Percentiles rank a stretch among this genome's conserved stretches.
Evolutionary conservation across 1,284 basidiomycete genomes (phyloP).

Genomic region (Vanrija humicola): DNA sequence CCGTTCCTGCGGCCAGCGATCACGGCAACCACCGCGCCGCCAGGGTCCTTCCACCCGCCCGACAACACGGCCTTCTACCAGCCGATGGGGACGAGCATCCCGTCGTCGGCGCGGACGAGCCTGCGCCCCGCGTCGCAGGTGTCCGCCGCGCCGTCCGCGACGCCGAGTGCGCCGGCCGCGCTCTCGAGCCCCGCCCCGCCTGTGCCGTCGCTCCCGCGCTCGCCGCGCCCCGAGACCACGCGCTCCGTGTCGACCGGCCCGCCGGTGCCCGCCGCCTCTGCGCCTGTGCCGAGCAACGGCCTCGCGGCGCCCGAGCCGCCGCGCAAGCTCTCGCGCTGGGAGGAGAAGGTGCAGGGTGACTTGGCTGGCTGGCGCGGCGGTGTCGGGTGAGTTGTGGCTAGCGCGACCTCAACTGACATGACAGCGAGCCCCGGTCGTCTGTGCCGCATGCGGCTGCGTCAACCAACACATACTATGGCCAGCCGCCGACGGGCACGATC

Average conservation of each 20-base stretch:
- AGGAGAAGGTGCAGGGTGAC: constrained; percentile 37
- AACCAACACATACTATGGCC: constrained; percentile 28
- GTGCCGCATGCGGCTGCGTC: constrained; percentile 25
- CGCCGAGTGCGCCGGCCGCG: not conserved
- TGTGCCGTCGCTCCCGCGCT: too few species aligned
- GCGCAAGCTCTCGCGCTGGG: constrained; percentile 21
- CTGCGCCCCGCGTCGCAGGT: not conserved
- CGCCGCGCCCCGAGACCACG: too few species aligned
- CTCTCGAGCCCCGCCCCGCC: not conserved
- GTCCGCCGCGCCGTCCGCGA: not conserved
- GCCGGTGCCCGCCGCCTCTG: not conserved
- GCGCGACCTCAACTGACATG: not conserved
- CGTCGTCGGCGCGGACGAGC: not conserved
- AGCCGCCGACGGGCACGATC: constrained; percentile 34
- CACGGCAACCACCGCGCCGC: not conserved
- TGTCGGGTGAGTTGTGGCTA: constrained; percentile 30
- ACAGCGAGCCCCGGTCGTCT: constrained; percentile 21
- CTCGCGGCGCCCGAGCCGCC: not conserved
- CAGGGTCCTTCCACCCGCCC: not conserved
- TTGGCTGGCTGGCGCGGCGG: constrained; percentile 42
- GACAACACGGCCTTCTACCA: not conserved
- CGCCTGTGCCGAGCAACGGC: too few species aligned
- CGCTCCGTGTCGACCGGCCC: too few species aligned
- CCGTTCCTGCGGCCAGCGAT: constrained; percentile 17
- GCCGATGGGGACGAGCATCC: not conserved